Conservation (phyloP, 2,329 filamentous ascomycete genomes). For the Chaetomium strumarium region DNA sequence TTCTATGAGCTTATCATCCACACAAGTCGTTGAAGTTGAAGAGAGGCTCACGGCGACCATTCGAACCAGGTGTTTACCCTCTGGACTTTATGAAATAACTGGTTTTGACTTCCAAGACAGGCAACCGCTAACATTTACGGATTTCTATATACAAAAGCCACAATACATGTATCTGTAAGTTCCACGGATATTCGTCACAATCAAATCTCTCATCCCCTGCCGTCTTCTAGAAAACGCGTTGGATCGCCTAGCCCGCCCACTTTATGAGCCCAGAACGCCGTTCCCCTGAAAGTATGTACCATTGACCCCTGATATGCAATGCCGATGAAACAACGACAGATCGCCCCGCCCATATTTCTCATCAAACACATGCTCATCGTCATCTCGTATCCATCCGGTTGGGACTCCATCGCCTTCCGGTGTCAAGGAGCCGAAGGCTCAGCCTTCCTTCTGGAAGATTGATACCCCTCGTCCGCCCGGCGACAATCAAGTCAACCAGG, state of each 20-base stretch:
- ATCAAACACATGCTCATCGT: conserved; percentile 3
- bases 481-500: no score
- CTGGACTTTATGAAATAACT: no score
- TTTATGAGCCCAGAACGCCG: conserved; percentile 11
- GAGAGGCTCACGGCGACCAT: no score
- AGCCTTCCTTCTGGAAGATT: neutral
- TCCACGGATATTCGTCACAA: conserved; percentile 1
- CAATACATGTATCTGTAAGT: neutral
- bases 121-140: neutral
- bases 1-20: neutral
- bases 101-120: no score
- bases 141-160: conserved; percentile 9
- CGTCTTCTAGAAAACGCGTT: neutral
- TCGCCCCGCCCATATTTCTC: conserved; percentile 2
- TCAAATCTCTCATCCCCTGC: conserved; percentile 7
- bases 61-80: no score
- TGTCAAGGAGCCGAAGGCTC: neutral
- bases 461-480: no score
- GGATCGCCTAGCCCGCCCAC: neutral
- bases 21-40: neutral
- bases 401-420: neutral
- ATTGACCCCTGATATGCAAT: conserved; percentile 14
- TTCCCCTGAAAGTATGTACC: conserved; percentile 7
- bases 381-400: neutral
- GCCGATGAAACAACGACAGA: conserved; percentile 5